Evolutionary conservation across 192 early-diverging fungal genomes (phyloP), one percentile per base, ranked within the genome.

Genomic region (Geranomyces variabilis): DNA sequence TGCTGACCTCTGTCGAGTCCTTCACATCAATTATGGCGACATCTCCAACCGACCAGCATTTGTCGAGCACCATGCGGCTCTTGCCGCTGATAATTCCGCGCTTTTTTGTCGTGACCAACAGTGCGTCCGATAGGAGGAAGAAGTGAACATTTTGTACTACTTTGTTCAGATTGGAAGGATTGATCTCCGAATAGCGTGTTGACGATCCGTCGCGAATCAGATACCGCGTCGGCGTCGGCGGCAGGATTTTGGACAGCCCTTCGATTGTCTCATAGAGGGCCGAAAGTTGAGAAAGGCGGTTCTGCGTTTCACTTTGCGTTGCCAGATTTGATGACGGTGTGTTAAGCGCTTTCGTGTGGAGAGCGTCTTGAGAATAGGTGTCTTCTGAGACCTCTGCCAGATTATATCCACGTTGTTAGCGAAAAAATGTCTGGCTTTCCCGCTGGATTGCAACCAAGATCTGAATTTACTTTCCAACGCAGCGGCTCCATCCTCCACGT

Each of bases 1-100:
- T 91, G 33, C 83, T 85, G 1, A 93, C 63, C 24, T 95, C 93
- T 49, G 79, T 41, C 0, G 91, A 85, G 67, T 97, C 94, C 77
- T 90, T 90, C 69, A 95, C 83, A 58, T 99, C 96, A 22, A 92
- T 86, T 3, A 96, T 80, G 0, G 87, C 90, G 24, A 96, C 88
- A 24, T 96, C 93, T n/a, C 83, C 75, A 22, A 97, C 71, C 9
- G 71, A 58, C 82, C 90, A 95, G 51, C 91, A 92, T 59, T 90
- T 85, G 67, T 96, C 95, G 0, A 93, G 91, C 15, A 95, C 84
- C 61, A 95, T 74, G 59, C 90, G 82, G 26, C 81, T 80, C 66
- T 90, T 90, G 34, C 88, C 77, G 51, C 82, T 80, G 59, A 83
- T 77, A 21, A 87, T 83, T 61, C 90, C 89, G 66, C 92, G 93